Evolutionary conservation across 257 asterid species (phyloP), one percentile per base, ranked within the genome.

Genomic region (Jaltomata sinuosa): DNA sequence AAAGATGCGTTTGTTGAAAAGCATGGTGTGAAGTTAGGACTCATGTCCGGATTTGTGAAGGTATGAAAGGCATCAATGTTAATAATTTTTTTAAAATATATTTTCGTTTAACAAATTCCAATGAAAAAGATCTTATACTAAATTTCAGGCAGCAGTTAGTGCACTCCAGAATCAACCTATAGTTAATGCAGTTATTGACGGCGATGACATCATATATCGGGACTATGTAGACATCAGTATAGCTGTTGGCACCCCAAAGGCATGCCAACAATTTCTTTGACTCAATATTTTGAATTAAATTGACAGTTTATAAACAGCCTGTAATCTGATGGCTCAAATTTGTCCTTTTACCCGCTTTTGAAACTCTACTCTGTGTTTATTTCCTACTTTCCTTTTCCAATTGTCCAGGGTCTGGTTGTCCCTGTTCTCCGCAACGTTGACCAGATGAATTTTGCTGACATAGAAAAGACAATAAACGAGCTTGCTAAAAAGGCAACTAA

Each of bases 171-270:
- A 91, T 93, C 97, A 94, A 91, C 99, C 99, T 34, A 92, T 92
- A 84, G 90, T 97, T 85, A 97, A 97, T 84, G 98, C 99, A 36
- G 99, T 97, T 85, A 97, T 97, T 87, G 99, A 97, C 82, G 98
- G 99, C 10, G 99, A 95, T 91, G 98, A 95, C 89, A 97, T 97
- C 79, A 95, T 97, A 49, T 95, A 95, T 86, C 93, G 98, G 86
- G 99, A 97, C 89, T 97, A 95, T 8, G 81, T 93, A 42, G 99
- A 97, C 85, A 94, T 97, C 86, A 97, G 99, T 89, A 95, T 97
- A 83, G 99, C 99, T 31, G 99, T 97, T 90, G 99, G 99, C 77
- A 97, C 99, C 83, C 97, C 98, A 74, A 97, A 95, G 98, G 99
- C 85, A 89, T 88, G 93, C 68, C 67, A 21, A 45, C 8, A 47